Percentiles rank a stretch among this genome's conserved stretches.
Conservation (phyloP, 805 yeast species). For the Kodamaea sagamina region DNA sequence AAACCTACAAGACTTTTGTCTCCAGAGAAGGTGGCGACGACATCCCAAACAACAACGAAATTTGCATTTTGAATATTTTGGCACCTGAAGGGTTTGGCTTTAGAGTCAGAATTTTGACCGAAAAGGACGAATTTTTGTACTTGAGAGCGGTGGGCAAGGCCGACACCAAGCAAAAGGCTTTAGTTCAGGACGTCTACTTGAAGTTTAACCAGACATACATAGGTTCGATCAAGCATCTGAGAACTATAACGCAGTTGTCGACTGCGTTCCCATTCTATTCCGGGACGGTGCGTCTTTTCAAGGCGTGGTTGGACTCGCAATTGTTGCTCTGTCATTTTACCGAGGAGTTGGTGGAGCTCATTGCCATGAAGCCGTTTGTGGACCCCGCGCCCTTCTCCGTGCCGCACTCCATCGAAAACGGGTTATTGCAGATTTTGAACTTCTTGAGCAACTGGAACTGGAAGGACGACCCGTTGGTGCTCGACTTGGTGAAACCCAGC, state of each 20-base stretch:
- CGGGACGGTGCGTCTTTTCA: slow-evolving; percentile 80
- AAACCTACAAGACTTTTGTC: slow-evolving; percentile 58
- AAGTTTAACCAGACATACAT: slow-evolving; percentile 65
- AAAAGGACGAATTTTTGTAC: slow-evolving; percentile 77
- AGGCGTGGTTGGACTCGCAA: slow-evolving; percentile 88
- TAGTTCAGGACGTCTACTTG: slow-evolving; percentile 61
- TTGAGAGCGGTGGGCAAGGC: slow-evolving; percentile 70
- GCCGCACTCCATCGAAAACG: slow-evolving; percentile 79
- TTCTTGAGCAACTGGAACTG: slow-evolving; percentile 89
- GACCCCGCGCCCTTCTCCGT: slow-evolving; percentile 82
- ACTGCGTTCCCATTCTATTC: slow-evolving; percentile 73
- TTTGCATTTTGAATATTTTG: slow-evolving; percentile 61
- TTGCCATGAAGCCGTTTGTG: slow-evolving; percentile 81
- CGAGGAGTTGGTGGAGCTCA: slow-evolving; percentile 79
- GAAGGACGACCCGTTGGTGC: slow-evolving; percentile 81
- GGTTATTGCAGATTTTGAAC: slow-evolving; percentile 71
- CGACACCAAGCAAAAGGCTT: slow-evolving; percentile 54
- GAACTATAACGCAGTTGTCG: slow-evolving; percentile 70
- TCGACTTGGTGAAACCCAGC: slow-evolving; percentile 64
- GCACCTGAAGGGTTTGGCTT: slow-evolving; percentile 93
- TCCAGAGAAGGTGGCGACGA: slow-evolving; percentile 55
- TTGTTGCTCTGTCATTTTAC: slow-evolving; percentile 66
- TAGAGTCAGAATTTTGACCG: slow-evolving; percentile 72
- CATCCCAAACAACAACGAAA: slow-evolving; percentile 63
- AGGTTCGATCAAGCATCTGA: slow-evolving; percentile 75